Conservation (phyloP, 2,329 filamentous ascomycete genomes). For the Blastomyces gilchristii region DNA sequence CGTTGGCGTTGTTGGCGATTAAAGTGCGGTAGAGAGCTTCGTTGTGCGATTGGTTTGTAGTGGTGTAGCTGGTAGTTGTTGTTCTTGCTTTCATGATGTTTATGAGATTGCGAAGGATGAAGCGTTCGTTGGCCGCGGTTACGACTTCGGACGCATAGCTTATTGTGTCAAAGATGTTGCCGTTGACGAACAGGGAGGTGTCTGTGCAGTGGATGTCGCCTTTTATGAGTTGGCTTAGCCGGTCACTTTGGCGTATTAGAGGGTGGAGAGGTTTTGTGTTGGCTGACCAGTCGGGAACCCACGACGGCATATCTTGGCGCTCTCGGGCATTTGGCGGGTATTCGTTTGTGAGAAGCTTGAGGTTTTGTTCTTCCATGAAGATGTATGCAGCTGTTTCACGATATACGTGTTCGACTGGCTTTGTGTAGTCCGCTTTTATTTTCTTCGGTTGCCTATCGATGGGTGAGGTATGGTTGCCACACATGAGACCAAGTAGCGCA, state of each 20-base stretch:
- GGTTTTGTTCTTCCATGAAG: conserved; percentile 4
- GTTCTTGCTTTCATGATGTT: conserved; percentile 4
- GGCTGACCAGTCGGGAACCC: conserved; percentile 13
- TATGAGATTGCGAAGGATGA: conserved; percentile 9
- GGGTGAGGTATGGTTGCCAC: not conserved
- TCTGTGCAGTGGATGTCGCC: conserved; percentile 8
- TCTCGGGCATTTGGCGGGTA: conserved; percentile 6
- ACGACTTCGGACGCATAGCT: conserved; percentile 5
- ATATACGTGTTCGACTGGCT: conserved; percentile 5
- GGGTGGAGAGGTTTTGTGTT: conserved; percentile 7
- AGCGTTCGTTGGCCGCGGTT: conserved; percentile 5
- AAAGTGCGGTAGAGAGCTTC: conserved; percentile 9
- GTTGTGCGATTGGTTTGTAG: conserved; percentile 4
- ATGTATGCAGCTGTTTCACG: conserved; percentile 7
- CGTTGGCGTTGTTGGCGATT: conserved; percentile 8
- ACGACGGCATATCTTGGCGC: conserved; percentile 9
- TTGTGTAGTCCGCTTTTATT: conserved; percentile 1
- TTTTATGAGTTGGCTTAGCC: conserved; percentile 7
- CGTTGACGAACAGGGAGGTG: conserved; percentile 7
- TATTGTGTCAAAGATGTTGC: conserved; percentile 8
- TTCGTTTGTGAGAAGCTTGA: conserved; percentile 8
- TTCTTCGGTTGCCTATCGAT: not conserved
- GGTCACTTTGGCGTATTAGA: conserved; percentile 5
- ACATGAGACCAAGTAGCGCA: conserved; percentile 11
- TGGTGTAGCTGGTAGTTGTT: not conserved